Conservation (phyloP, 139 green algal species). For the Yamagishiella unicocca region DNA sequence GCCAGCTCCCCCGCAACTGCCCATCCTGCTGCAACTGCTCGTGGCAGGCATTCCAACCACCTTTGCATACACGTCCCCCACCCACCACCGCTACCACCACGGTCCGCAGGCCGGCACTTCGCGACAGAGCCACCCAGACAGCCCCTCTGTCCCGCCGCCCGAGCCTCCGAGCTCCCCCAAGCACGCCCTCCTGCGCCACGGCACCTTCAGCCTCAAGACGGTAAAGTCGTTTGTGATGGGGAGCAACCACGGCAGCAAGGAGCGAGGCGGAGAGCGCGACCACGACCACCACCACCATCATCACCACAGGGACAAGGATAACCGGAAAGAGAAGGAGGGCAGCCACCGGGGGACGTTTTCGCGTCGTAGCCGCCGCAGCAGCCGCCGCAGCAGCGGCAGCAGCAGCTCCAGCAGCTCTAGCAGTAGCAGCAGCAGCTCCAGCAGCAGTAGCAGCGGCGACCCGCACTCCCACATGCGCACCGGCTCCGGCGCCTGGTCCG, state of each 20-base stretch:
- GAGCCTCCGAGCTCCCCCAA: neutral
- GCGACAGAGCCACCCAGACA: neutral
- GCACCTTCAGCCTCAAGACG: slow-evolving; percentile 20
- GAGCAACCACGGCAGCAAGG: neutral
- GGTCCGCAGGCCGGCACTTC: neutral
- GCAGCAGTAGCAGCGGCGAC: neutral
- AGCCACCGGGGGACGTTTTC: neutral
- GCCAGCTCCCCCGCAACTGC: too few species aligned
- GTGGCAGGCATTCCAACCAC: neutral
- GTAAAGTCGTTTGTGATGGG: slow-evolving; percentile 25
- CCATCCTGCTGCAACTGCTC: too few species aligned
- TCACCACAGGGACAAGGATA: neutral
- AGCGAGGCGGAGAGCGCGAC: neutral
- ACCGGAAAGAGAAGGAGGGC: neutral
- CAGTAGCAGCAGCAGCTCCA: neutral
- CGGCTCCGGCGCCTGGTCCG: neutral
- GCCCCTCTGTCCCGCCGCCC: neutral
- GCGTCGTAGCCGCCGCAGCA: neutral
- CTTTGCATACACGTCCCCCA: neutral
- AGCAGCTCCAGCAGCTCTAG: neutral
- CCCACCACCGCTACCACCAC: neutral
- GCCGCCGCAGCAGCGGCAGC: neutral
- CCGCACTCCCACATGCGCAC: slow-evolving; percentile 31
- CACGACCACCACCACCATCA: neutral
- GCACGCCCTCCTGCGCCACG: neutral